Conservation (phyloP, 192 early-diverging fungal species). For the Paraglomus brasilianum region DNA sequence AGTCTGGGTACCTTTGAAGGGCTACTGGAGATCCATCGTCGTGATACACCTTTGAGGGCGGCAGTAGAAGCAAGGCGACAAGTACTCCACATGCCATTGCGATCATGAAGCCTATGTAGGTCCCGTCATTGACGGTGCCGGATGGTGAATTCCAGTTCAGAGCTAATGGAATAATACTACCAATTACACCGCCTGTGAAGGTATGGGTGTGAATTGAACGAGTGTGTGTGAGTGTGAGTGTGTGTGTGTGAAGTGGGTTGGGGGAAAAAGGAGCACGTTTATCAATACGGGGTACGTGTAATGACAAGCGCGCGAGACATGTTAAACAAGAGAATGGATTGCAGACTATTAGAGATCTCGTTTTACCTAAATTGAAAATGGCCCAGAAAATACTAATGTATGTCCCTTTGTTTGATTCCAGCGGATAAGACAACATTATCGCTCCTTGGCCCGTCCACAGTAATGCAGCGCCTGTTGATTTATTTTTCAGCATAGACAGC, state of each 20-base stretch:
- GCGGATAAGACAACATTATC: conserved; percentile 86
- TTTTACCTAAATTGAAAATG: conserved; percentile 65
- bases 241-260: too few species aligned
- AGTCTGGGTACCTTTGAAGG: conserved; percentile 69
- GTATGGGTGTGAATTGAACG: background rate
- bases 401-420: conserved; percentile 76
- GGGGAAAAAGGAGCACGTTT: too few species aligned
- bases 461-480: conserved; percentile 60
- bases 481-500: too few species aligned
- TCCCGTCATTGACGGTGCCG: conserved; percentile 59
- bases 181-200: conserved; percentile 73
- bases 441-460: conserved; percentile 73
- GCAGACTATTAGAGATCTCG: background rate
- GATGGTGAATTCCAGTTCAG: conserved; percentile 60
- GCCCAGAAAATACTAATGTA: conserved; percentile 87
- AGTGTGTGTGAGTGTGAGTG: background rate
- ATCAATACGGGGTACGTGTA: too few species aligned
- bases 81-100: conserved; percentile 65
- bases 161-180: conserved; percentile 70
- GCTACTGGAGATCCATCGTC: conserved; percentile 68
- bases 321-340: too few species aligned
- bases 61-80: conserved; percentile 56
- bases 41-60: conserved; percentile 59
- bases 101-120: conserved; percentile 72
- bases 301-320: too few species aligned